Base-by-base conservation (phyloP, 192 early-diverging fungal genomes). In the Entophlyctis luteolus region DNA sequence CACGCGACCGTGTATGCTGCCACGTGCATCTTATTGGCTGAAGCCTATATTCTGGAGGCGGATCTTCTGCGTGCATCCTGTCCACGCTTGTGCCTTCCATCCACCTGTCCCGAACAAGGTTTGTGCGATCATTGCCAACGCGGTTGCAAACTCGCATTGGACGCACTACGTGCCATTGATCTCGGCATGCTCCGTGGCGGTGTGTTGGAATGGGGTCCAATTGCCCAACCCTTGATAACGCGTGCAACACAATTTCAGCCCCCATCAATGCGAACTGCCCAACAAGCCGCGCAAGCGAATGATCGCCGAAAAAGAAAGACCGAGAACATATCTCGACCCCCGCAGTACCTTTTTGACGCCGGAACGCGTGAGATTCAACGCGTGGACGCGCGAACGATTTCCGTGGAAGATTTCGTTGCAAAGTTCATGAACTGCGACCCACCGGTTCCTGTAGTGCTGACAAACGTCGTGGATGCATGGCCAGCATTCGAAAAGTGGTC, bases 381-480 rank as follows among this genome's bases (percentile, higher is more conserved):
- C 36, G 45, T 70, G 25, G 52, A 70, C 52, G 68, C 57, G 27
- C 59, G 68, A 14, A 27, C 48, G 27, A 36, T 70, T 12, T 48
- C 68, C 5, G 37, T 49, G n/a, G 59, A 36, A 5, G 34, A 62
- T 8, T 70, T 70, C 42, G 6, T 4, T 4, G 62, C 33, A 35
- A 22, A 27, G 28, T 70, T 62, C 68, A 70, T 70, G 68, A 45
- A 65, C 37, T 20, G 49, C 6, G 6, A 57, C 3, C 67, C 67
- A 10, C 67, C 67, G 0, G 22, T 29, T 14, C 68, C 68, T 42
- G 68, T 70, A 0, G 73, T 90, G 16, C 81, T 89, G 37, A 68
- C 75, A 4, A 71, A 77, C 10, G 77, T 78, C 0, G 65, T 90
- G 8, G 70, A 80, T 14, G 74, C 89, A 57, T 92, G 90, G 90